Percentiles rank a stretch among this genome's conserved stretches.
phyloP scores from a whole-genome alignment of 2,329 filamentous ascomycete genomes.

The Aschersonia sp. region DNA sequence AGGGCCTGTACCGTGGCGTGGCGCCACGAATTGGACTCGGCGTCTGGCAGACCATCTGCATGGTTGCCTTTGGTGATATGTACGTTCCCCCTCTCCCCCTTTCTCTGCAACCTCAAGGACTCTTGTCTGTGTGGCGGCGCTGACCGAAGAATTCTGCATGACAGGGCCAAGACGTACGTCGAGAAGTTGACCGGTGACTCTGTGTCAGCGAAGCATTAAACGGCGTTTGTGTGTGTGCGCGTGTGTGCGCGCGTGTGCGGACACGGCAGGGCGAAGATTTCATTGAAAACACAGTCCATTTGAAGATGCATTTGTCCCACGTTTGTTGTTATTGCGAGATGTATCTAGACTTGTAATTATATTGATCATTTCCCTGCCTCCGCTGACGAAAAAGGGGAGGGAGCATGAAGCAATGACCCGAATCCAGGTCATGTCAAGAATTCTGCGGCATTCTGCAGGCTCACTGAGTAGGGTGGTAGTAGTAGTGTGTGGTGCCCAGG shows the following conservation, averaged over 20 bases:
- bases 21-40: constrained; percentile 85
- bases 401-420: too few species aligned
- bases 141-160: not conserved
- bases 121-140: not conserved
- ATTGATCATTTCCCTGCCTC: too few species aligned
- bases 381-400: too few species aligned
- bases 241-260: too few species aligned
- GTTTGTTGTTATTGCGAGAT: too few species aligned
- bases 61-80: constrained; percentile 98
- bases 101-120: not conserved
- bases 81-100: constrained; percentile 34
- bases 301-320: not conserved
- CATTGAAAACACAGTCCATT: not conserved
- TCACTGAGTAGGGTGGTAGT: too few species aligned
- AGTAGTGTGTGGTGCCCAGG: too few species aligned
- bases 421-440: too few species aligned
- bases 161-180: constrained; percentile 52
- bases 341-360: too few species aligned
- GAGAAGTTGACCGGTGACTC: constrained; percentile 50
- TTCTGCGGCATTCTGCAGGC: too few species aligned
- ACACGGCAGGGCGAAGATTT: too few species aligned
- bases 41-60: constrained; percentile 99
- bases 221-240: constrained; percentile 14
- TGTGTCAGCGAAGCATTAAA: constrained; percentile 54
- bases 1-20: constrained; percentile 91